phyloP scores from a whole-genome alignment of 78 protist genomes.

The Salpingoeca rosetta region DNA sequence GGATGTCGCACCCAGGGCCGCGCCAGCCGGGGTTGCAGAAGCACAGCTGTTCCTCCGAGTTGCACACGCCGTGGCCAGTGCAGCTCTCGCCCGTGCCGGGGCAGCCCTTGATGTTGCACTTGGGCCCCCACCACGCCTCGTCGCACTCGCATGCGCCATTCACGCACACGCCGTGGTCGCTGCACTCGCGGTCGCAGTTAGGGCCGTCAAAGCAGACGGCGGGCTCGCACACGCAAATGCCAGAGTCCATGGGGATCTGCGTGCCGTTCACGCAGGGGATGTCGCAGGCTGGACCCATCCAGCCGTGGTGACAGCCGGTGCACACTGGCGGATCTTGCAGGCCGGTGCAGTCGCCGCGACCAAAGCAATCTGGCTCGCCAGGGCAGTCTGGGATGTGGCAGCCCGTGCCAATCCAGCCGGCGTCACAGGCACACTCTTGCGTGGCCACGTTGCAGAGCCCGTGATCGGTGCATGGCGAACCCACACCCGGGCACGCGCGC shows the following conservation, averaged over 20 bases:
- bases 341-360: neutral
- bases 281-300: neutral
- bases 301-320: neutral
- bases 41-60: neutral
- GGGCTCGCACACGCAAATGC: neutral
- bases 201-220: neutral
- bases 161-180: neutral
- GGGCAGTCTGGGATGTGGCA: neutral
- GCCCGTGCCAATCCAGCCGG: neutral
- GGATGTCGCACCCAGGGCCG: neutral
- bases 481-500: neutral
- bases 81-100: neutral
- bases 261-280: neutral
- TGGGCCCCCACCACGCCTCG: neutral
- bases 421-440: neutral
- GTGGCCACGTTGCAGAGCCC: neutral
- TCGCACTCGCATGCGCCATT: neutral
- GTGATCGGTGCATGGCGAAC: neutral
- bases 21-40: neutral
- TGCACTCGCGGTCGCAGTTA: neutral
- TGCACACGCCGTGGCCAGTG: neutral
- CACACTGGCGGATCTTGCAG: neutral
- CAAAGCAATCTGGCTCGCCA: neutral
- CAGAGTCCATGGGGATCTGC: neutral
- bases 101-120: neutral